Percentiles rank a stretch among this genome's conserved stretches.
phyloP scores from a whole-genome alignment of 2,329 filamentous ascomycete species.

The Sporothrix humicola region DNA sequence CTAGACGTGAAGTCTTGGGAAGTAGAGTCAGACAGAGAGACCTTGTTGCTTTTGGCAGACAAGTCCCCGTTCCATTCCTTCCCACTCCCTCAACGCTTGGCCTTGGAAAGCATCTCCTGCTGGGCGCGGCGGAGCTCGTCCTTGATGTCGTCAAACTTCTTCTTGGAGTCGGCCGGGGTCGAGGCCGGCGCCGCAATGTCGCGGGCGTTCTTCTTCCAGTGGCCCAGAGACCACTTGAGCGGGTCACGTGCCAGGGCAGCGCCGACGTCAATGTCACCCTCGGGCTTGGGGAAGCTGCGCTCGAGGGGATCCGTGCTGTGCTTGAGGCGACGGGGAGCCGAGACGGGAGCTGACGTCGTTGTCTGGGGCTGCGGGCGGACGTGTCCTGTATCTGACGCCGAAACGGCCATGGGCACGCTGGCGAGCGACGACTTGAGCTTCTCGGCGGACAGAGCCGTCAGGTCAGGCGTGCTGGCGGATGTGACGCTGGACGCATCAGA shows the following conservation, averaged over 20 bases:
- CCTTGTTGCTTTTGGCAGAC: no score
- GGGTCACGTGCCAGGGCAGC: slow-evolving; percentile 53
- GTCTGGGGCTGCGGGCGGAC: background rate
- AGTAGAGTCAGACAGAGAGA: background rate
- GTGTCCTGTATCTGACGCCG: slow-evolving; percentile 9
- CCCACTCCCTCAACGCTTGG: background rate
- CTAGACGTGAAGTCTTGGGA: background rate
- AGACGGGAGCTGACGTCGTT: background rate
- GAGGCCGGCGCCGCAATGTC: slow-evolving; percentile 42
- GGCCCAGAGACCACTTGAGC: slow-evolving; percentile 48
- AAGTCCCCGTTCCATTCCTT: background rate
- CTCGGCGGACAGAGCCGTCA: background rate
- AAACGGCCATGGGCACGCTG: slow-evolving; percentile 24
- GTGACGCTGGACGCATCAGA: slow-evolving; percentile 33
- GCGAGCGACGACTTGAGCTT: background rate
- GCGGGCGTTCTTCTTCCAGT: slow-evolving; percentile 44
- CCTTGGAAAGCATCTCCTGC: slow-evolving; percentile 38
- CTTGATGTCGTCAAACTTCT: slow-evolving; percentile 56
- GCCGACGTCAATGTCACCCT: slow-evolving; percentile 49
- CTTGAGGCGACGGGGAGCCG: background rate
- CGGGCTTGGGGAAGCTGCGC: slow-evolving; percentile 51
- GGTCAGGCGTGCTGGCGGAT: background rate
- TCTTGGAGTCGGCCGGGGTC: slow-evolving; percentile 41
- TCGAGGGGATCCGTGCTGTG: slow-evolving; percentile 45
- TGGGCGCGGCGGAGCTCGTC: slow-evolving; percentile 52